Conservation (phyloP, 805 yeast genomes). For the Ogataea corticis region DNA sequence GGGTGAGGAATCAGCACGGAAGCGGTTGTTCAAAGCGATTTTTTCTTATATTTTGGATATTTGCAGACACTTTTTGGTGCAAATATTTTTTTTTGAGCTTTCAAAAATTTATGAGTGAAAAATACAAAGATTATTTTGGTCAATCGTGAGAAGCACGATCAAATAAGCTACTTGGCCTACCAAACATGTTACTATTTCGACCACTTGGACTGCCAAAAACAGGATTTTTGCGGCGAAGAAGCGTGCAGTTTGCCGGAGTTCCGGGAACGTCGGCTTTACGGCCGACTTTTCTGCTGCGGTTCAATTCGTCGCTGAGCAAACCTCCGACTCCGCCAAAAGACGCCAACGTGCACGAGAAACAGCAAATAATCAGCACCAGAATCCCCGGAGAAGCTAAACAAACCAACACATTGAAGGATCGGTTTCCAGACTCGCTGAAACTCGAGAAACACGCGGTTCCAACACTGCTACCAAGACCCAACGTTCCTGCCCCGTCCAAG, state of each 20-base stretch:
- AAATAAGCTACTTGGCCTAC: background rate
- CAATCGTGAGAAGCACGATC: background rate
- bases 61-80: background rate
- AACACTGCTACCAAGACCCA: slow-evolving; percentile 70
- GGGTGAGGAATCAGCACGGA: background rate
- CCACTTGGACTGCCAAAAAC: slow-evolving; percentile 1
- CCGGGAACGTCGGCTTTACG: background rate
- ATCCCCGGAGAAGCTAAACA: slow-evolving; percentile 57
- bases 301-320: slow-evolving; percentile 7
- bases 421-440: slow-evolving; percentile 64
- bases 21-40: background rate
- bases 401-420: slow-evolving; percentile 49
- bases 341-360: slow-evolving; percentile 26
- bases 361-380: slow-evolving; percentile 39
- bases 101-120: no score
- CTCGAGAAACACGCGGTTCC: slow-evolving; percentile 64
- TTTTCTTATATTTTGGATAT: no score
- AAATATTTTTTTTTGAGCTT: no score
- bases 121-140: background rate
- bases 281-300: background rate
- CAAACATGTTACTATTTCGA: slow-evolving; percentile 2
- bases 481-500: slow-evolving; percentile 71
- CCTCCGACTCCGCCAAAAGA: slow-evolving; percentile 1
- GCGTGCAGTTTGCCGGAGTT: background rate
- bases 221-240: background rate